Evolutionary conservation across 1,139 yeast species (phyloP), one percentile per base, ranked within the genome.

Genomic region (Saccharomyces hybrid): DNA sequence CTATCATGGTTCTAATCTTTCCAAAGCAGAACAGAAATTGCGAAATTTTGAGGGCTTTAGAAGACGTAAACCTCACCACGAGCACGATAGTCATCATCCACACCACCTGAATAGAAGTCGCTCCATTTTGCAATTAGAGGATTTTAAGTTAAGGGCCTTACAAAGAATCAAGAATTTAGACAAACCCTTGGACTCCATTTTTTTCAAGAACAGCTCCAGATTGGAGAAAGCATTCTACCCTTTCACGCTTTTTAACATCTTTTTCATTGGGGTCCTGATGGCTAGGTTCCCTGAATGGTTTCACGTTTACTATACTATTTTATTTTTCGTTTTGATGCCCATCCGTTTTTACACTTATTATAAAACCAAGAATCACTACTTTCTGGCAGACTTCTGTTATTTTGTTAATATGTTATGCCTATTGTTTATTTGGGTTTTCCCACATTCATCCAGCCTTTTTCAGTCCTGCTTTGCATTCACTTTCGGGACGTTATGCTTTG

Each of bases 331-430:
- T 1, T 75, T 93, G 58, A 81, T 91, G 84, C 98, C 99, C 0
- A 83, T 91, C 51, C 75, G 99, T 54, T 79, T 86, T 63, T 85
- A 89, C 71, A 82, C 95, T 0, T 93, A 88, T 71, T 86, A 85
- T 72, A 87, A 87, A 68, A 78, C 77, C 52, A 81, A 87, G 14
- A 89, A 79, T 72, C 96, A 91, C 59, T 93, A 88, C 71, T 93
- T 84, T 67, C 75, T 93, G 68, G 98, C 97, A 0, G 99, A 93
- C 70, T 76, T 93, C 61, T 93, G 99, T 71, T 93, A 93, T 70
- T 93, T 86, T 69, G 98, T 88, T 51, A 93, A 93, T 65, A 63
- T 81, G 31, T 73, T 93, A 57, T 73, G 88, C 49, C 68, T 91
- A 65, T 60, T 82, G 1, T 93, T 81, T 65, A 78, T 93, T 47